phyloP scores from a whole-genome alignment of 352 stramenopile genomes.

The Globisporangium nagaii region DNA sequence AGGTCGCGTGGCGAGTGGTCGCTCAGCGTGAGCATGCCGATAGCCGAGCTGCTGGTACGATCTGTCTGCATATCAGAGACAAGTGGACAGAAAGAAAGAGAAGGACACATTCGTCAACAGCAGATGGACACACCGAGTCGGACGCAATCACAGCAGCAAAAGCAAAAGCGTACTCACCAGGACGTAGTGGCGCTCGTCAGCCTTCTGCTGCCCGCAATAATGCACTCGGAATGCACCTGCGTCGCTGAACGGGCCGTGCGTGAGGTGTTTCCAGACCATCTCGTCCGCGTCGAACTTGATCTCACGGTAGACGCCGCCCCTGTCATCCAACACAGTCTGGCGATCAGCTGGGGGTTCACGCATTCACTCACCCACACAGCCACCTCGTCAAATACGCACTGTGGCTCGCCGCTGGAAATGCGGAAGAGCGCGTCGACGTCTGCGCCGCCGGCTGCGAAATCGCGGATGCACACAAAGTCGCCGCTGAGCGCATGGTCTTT shows the following conservation, averaged over 20 bases:
- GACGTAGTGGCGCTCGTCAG: constrained; percentile 52
- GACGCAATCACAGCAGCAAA: not conserved
- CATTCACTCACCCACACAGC: too few relatives aligned
- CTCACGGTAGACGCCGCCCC: constrained; percentile 55
- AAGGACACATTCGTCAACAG: not conserved
- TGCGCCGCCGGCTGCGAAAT: constrained; percentile 19
- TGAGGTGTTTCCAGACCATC: constrained; percentile 73
- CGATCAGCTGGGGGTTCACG: too few relatives aligned
- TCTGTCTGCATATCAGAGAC: constrained; percentile 29
- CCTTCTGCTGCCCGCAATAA: constrained; percentile 28
- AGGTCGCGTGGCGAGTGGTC: constrained; percentile 75
- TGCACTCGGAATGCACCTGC: constrained; percentile 24
- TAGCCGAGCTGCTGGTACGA: constrained; percentile 27
- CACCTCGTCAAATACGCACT: too few relatives aligned
- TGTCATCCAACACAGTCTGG: constrained; percentile 9
- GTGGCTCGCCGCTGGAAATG: constrained; percentile 42
- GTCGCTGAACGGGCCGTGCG: constrained; percentile 49
- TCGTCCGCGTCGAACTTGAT: constrained; percentile 66
- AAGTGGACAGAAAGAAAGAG: not conserved
- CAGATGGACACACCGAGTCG: not conserved
- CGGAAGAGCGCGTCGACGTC: constrained; percentile 32
- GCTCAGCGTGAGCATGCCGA: constrained; percentile 79
- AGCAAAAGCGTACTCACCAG: constrained; percentile 19
- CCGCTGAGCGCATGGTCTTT: constrained; percentile 23
- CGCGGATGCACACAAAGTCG: constrained; percentile 33